Percentiles rank a stretch among this genome's conserved stretches.
Conservation (phyloP, 192 early-diverging fungal species). For the Umbelopsis ramanniana region DNA sequence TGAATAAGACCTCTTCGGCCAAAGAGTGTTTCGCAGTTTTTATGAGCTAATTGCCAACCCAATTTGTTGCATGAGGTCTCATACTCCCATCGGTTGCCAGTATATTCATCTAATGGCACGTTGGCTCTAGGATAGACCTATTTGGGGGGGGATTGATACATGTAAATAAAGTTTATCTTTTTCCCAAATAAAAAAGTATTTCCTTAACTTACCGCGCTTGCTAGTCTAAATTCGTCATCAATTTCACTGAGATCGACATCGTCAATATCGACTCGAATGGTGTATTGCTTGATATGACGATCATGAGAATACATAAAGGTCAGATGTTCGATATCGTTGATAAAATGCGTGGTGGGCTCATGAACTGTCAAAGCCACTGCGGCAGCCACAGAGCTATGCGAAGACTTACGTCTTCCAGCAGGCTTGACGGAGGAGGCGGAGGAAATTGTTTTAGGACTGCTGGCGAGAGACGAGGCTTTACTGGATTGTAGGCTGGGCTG, state of each 20-base stretch:
- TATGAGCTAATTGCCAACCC: slow-evolving; percentile 73
- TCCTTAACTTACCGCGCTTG: slow-evolving; percentile 30
- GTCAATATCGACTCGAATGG: slow-evolving; percentile 36
- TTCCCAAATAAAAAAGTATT: slow-evolving; percentile 1
- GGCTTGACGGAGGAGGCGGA: not conserved
- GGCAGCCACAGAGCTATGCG: slow-evolving; percentile 33
- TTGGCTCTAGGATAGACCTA: slow-evolving; percentile 77
- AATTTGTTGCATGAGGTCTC: slow-evolving; percentile 75
- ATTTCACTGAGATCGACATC: slow-evolving; percentile 26
- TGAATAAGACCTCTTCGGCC: slow-evolving; percentile 76
- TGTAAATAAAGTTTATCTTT: not conserved
- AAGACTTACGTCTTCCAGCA: slow-evolving; percentile 20
- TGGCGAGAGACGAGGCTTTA: not conserved
- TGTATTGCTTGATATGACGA: slow-evolving; percentile 36
- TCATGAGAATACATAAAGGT: slow-evolving; percentile 41
- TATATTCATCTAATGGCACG: slow-evolving; percentile 49
- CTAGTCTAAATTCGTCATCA: slow-evolving; percentile 22
- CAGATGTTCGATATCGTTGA: slow-evolving; percentile 36
- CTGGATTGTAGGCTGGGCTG: not conserved
- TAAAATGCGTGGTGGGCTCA: slow-evolving; percentile 30
- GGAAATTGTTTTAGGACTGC: not conserved
- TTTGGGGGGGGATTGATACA: slow-evolving; percentile 30
- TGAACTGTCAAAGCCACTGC: slow-evolving; percentile 36
- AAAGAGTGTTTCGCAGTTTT: slow-evolving; percentile 63
- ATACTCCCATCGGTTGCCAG: slow-evolving; percentile 80